Evolutionary conservation across 1,139 yeast species (phyloP).

Genomic region (Meyerozyma athensensis): DNA sequence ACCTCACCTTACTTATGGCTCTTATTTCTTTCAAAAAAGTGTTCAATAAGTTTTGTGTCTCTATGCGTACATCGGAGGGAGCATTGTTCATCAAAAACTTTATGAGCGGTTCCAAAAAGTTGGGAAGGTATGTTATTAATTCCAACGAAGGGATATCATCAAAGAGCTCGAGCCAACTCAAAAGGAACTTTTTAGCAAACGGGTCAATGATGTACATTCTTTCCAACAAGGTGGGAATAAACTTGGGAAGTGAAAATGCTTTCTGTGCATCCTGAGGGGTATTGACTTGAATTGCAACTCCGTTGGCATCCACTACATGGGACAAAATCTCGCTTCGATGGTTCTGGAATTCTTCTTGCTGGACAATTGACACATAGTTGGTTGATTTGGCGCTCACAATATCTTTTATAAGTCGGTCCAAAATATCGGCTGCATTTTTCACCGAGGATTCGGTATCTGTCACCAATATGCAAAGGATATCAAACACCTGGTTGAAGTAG

Average conservation of each 20-base stretch:
- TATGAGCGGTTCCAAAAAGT: slow-evolving; percentile 80
- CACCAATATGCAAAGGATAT: slow-evolving; percentile 82
- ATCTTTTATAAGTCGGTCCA: slow-evolving; percentile 88
- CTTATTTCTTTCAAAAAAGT: slow-evolving; percentile 76
- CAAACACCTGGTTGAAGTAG: slow-evolving; percentile 92
- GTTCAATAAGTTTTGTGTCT: slow-evolving; percentile 74
- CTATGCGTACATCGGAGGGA: slow-evolving; percentile 82
- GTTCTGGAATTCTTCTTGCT: slow-evolving; percentile 40
- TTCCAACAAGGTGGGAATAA: slow-evolving; percentile 85
- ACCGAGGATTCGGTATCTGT: slow-evolving; percentile 92
- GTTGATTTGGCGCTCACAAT: slow-evolving; percentile 95
- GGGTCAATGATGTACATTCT: slow-evolving; percentile 92
- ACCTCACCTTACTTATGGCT: slow-evolving; percentile 65
- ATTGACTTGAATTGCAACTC: slow-evolving; percentile 56
- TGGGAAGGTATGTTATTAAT: slow-evolving; percentile 80
- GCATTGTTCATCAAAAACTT: slow-evolving; percentile 73
- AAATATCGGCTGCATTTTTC: slow-evolving; percentile 91
- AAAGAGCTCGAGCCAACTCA: slow-evolving; percentile 86
- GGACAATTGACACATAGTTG: slow-evolving; percentile 78
- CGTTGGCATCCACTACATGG: slow-evolving; percentile 47
- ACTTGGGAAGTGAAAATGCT: slow-evolving; percentile 82
- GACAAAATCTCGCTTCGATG: slow-evolving; percentile 34
- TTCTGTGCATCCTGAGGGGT: slow-evolving; percentile 59
- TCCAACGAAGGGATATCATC: slow-evolving; percentile 93
- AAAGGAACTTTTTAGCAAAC: slow-evolving; percentile 83